Evolutionary conservation across 805 yeast species (phyloP).

Genomic region (Wickerhamiella qilinensis): DNA sequence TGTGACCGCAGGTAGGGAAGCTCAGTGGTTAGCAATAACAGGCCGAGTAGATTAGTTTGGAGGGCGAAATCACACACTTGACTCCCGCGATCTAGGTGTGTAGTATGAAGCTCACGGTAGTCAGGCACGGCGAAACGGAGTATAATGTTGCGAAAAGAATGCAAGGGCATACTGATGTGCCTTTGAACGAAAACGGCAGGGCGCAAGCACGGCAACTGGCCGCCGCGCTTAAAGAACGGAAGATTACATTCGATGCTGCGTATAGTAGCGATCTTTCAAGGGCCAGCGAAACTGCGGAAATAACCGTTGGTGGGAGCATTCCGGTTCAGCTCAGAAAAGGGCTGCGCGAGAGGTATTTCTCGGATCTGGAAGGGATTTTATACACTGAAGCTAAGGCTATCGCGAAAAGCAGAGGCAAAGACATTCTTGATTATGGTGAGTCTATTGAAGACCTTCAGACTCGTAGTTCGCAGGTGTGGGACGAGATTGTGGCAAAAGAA

Average conservation of each 20-base stretch:
- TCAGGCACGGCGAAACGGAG: slow-evolving; percentile 17
- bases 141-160: slow-evolving; percentile 11
- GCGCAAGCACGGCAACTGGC: slow-evolving; percentile 12
- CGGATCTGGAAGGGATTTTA: slow-evolving; percentile 11
- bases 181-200: slow-evolving; percentile 11
- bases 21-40: too few relatives aligned
- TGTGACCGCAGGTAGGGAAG: too few relatives aligned
- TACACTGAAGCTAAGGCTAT: slow-evolving; percentile 7
- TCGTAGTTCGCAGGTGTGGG: slow-evolving; percentile 8
- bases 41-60: too few relatives aligned
- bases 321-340: neutral
- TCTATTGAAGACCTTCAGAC: slow-evolving; percentile 2
- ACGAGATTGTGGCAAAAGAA: slow-evolving; percentile 1
- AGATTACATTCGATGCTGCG: slow-evolving; percentile 9
- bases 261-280: slow-evolving; percentile 13
- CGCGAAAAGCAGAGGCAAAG: neutral
- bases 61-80: neutral
- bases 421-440: slow-evolving; percentile 11
- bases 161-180: slow-evolving; percentile 14
- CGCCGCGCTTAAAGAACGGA: slow-evolving; percentile 1
- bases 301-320: slow-evolving; percentile 5
- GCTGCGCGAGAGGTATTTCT: slow-evolving; percentile 15
- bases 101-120: slow-evolving; percentile 9
- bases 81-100: too few relatives aligned
- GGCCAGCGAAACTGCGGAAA: slow-evolving; percentile 13